Percentiles rank a stretch among this genome's conserved stretches.
Evolutionary conservation across 2,329 filamentous ascomycete species (phyloP).

Genomic region (Sporothrix brasiliensis): DNA sequence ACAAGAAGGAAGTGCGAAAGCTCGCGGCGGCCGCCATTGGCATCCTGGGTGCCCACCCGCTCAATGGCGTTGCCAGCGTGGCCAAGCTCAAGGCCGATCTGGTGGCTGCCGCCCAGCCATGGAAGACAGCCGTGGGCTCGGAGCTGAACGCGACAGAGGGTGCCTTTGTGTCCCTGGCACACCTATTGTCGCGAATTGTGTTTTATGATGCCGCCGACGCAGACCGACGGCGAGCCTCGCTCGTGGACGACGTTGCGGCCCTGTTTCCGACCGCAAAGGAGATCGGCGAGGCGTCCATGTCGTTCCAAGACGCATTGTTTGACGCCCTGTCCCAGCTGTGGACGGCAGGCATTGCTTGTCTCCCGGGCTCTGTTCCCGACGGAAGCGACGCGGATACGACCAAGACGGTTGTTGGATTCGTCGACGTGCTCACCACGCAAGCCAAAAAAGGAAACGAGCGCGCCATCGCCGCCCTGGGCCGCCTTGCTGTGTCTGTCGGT

Average conservation of each 20-base stretch:
- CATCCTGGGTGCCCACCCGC: conserved; percentile 70
- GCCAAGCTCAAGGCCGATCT: conserved; percentile 50
- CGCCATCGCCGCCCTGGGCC: conserved; percentile 78
- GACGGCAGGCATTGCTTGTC: conserved; percentile 48
- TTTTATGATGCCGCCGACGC: conserved; percentile 45
- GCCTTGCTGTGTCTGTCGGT: conserved; percentile 61
- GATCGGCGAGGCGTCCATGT: conserved; percentile 35
- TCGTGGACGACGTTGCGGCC: neutral
- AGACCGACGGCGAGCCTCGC: neutral
- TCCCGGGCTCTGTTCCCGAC: conserved; percentile 34
- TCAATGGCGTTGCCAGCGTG: conserved; percentile 48
- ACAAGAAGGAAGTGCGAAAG: conserved; percentile 68
- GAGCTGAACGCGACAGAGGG: conserved; percentile 54
- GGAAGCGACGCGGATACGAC: conserved; percentile 28
- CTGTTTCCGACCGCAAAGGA: conserved; percentile 36
- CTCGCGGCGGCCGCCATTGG: conserved; percentile 73
- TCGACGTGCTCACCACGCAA: conserved; percentile 65
- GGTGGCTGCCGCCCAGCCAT: conserved; percentile 51
- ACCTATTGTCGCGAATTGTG: conserved; percentile 50
- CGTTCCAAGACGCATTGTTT: conserved; percentile 51
- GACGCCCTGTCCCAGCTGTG: conserved; percentile 52
- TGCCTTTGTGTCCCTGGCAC: conserved; percentile 50
- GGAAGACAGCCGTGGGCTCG: conserved; percentile 54
- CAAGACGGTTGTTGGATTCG: conserved; percentile 50
- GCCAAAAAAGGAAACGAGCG: conserved; percentile 81